A percentile compares a stretch with the other conserved stretches of the same genome.
Conservation (phyloP, 1,284 basidiomycete genomes). For the Apiotrichum veenhuisii region DNA sequence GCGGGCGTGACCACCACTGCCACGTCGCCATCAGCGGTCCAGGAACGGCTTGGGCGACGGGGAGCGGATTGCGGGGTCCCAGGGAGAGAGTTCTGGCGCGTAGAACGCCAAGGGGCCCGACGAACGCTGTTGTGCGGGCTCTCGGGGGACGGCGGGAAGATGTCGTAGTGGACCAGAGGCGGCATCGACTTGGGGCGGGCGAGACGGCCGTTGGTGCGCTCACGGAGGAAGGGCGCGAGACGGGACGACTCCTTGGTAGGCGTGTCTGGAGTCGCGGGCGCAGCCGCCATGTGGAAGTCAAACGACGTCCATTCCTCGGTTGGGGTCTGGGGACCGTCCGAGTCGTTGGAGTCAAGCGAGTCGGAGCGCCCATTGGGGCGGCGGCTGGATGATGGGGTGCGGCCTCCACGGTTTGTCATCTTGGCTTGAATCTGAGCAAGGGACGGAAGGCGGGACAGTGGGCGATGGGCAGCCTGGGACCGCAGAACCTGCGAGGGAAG, state of each 20-base stretch:
- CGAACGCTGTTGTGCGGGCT: neutral
- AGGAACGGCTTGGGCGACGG: slow-evolving; percentile 1
- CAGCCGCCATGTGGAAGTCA: slow-evolving; percentile 7
- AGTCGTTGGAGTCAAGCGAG: slow-evolving; percentile 27
- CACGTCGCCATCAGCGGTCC: neutral
- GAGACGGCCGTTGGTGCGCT: slow-evolving; percentile 35
- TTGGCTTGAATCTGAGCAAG: slow-evolving; percentile 45
- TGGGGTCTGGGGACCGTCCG: slow-evolving; percentile 38
- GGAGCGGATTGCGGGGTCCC: slow-evolving; percentile 1
- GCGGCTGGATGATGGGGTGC: neutral
- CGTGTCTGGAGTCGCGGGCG: slow-evolving; percentile 12
- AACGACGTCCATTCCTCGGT: slow-evolving; percentile 31
- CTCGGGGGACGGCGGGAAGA: neutral
- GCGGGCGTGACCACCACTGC: slow-evolving; percentile 11
- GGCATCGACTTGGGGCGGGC: slow-evolving; percentile 34
- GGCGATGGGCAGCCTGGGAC: neutral
- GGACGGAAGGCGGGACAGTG: slow-evolving; percentile 29
- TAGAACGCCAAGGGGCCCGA: neutral
- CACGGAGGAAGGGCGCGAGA: slow-evolving; percentile 41
- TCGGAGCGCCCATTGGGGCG: slow-evolving; percentile 12
- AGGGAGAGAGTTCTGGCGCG: slow-evolving; percentile 8
- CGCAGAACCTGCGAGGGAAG: slow-evolving; percentile 18
- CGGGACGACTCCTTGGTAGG: slow-evolving; percentile 26
- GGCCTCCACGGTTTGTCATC: slow-evolving; percentile 15
- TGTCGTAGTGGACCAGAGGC: slow-evolving; percentile 12